Base-by-base conservation (phyloP, 2,329 filamentous ascomycete species). In the Aspergillus fischeri region DNA sequence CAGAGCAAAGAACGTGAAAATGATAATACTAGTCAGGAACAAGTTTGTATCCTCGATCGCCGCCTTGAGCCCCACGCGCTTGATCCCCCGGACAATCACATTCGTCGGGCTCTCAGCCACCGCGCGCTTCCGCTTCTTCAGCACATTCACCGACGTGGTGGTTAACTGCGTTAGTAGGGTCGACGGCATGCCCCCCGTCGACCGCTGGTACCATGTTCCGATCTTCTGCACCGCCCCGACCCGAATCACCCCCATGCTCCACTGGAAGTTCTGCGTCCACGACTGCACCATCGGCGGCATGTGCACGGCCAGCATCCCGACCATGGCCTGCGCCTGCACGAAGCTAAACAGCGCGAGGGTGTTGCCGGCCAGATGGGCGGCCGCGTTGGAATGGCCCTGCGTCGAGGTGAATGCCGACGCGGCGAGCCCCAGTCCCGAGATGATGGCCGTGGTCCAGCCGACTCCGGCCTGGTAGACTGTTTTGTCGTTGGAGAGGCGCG, bases 211-310 rank as follows among this genome's bases (percentile, higher is more conserved):
- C 92, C 92, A 97, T 35, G 91, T 96, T 59, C 91, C 90, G 68
- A 96, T 89, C 49, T 80, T 81, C 77, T 97, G 91, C 77, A 96
- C 83, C 73, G 95, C 96, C n/a, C 79, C 80, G 35, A 96, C 83
- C 52, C 84, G 84, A 67, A 97, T 95, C 67, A 97, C 91, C 65
- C 92, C 93, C 90, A 97, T 94, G 68, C 89, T 94, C 92, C 92
- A 97, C 71, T 95, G 90, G 77, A 97, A 96, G 76, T 97, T 92
- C 77, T 96, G 92, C 2, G 92, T 96, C 92, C 93, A 97, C 0
- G 92, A 84, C 68, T 89, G 83, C 52, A 95, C 92, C 59, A 96
- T 90, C 0, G 92, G 92, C 6, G 93, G 93, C 53, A 96, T 83
- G 45, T 82, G 81, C 6, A 96, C 88, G n/a, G 88, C 84, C 52